phyloP scores from a whole-genome alignment of 805 yeast genomes.

The Hanseniaspora pseudoguilliermondii region DNA sequence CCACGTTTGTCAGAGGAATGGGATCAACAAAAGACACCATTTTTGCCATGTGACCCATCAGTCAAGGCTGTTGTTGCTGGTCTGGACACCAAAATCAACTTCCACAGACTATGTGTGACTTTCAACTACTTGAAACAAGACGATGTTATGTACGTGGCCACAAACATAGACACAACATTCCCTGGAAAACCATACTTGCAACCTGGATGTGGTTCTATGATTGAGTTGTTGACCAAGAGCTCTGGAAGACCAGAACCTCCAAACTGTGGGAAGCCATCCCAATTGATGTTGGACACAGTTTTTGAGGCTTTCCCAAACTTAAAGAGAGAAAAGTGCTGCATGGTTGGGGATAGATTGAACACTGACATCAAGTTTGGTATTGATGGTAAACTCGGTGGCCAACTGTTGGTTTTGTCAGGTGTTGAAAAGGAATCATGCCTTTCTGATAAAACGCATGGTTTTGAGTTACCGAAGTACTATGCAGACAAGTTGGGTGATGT shows the following conservation, averaged over 20 bases:
- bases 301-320: constrained; percentile 47
- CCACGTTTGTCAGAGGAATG: constrained; percentile 42
- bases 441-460: constrained; percentile 27
- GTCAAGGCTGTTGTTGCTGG: constrained; percentile 91
- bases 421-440: constrained; percentile 67
- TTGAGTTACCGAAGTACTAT: constrained; percentile 48
- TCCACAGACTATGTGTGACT: constrained; percentile 67
- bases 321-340: constrained; percentile 52
- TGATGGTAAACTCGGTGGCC: constrained; percentile 67
- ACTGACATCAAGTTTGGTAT: constrained; percentile 90
- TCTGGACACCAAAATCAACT: constrained; percentile 61
- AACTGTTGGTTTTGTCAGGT: constrained; percentile 81
- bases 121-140: constrained; percentile 52
- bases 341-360: constrained; percentile 92
- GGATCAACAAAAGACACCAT: constrained; percentile 42
- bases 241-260: constrained; percentile 65
- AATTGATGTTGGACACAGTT: constrained; percentile 81
- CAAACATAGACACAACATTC: constrained; percentile 88
- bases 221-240: constrained; percentile 61
- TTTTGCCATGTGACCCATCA: constrained; percentile 47
- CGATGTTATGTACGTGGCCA: constrained; percentile 63
- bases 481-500: constrained; percentile 68
- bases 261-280: constrained; percentile 86
- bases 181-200: constrained; percentile 76
- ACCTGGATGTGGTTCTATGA: constrained; percentile 92